phyloP scores from a whole-genome alignment of 345 rosid genomes.

The Sapria himalayana region DNA sequence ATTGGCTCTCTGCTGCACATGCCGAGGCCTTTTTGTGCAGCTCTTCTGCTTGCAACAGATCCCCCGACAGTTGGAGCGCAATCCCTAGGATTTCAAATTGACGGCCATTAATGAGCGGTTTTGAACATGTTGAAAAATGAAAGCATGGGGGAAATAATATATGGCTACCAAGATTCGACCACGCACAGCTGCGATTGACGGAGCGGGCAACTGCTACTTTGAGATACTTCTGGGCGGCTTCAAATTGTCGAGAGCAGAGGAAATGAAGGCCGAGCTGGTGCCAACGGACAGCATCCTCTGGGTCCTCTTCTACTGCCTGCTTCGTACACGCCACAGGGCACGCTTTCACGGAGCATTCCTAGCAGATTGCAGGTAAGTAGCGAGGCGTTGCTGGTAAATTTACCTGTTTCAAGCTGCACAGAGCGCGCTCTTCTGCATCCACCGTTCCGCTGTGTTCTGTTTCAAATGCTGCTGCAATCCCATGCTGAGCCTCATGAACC shows the following conservation, averaged over 20 bases:
- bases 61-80: conserved; percentile 63
- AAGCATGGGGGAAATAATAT: neutral
- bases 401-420: conserved; percentile 77
- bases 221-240: conserved; percentile 67
- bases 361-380: too few relatives aligned
- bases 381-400: too few relatives aligned
- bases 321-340: too few relatives aligned
- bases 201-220: conserved; percentile 53
- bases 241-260: conserved; percentile 57
- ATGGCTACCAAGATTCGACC: conserved; percentile 73
- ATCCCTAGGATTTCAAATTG: conserved; percentile 22
- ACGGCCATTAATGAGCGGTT: too few relatives aligned
- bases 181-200: conserved; percentile 44
- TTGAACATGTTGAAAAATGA: too few relatives aligned
- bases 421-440: conserved; percentile 60
- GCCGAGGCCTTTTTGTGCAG: conserved; percentile 52
- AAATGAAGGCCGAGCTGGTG: conserved; percentile 87
- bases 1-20: conserved; percentile 33
- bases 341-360: too few relatives aligned
- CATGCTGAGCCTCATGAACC: conserved; percentile 84
- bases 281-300: conserved; percentile 75
- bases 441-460: conserved; percentile 32
- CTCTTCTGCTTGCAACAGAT: conserved; percentile 36
- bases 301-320: conserved; percentile 65
- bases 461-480: conserved; percentile 68